These are phyloP conservation scores for Plasmodiophora brassicae DNA, from an alignment of 208 protist species.

Conservation along the genomic window DNA sequence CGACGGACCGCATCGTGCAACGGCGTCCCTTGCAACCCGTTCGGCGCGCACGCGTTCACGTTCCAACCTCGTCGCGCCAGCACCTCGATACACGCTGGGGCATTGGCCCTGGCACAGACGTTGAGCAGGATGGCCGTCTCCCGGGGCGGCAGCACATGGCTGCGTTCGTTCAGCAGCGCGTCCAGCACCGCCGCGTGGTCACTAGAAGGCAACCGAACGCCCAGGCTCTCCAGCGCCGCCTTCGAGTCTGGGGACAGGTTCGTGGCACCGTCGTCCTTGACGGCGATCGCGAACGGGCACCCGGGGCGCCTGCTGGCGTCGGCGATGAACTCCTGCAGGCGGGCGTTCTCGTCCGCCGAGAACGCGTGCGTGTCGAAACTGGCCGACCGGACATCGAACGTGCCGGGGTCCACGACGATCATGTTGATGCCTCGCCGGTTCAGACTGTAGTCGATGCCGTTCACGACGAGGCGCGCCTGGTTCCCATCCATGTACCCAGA, in stretches of 20 bases:
- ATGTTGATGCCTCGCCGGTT: neutral
- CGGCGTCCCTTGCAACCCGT: neutral
- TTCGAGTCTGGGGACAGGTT: neutral
- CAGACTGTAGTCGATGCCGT: slow-evolving; percentile 15
- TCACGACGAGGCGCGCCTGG: slow-evolving; percentile 18
- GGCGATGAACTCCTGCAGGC: neutral
- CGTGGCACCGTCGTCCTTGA: slow-evolving; percentile 17
- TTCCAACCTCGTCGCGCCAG: neutral
- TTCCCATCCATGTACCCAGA: neutral
- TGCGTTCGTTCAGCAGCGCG: neutral
- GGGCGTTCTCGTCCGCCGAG: neutral
- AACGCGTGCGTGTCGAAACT: slow-evolving; percentile 5
- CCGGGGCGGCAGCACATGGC: neutral
- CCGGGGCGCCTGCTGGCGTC: neutral
- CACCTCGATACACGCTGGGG: neutral
- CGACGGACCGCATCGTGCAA: neutral
- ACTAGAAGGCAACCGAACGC: too few relatives aligned
- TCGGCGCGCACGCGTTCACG: neutral
- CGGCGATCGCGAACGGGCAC: neutral
- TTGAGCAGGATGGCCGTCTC: neutral
- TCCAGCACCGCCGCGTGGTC: neutral
- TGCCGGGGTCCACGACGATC: neutral
- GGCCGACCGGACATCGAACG: neutral
- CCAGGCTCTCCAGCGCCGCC: neutral
- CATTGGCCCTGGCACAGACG: neutral